Conservation (phyloP, 1,284 basidiomycete genomes). For the Stereum hirsutum region DNA sequence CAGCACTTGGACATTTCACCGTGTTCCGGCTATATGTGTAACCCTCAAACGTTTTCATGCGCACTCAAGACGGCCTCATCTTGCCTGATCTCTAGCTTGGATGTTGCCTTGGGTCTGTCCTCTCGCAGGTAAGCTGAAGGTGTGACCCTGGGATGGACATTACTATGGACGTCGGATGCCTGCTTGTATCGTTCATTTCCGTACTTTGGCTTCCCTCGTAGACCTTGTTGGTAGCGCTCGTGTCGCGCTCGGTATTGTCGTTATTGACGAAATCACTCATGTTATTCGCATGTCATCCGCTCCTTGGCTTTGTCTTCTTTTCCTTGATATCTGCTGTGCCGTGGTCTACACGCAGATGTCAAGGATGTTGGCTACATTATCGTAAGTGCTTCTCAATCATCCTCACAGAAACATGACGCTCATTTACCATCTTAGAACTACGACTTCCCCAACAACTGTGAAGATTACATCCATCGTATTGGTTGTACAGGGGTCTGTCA, state of each 20-base stretch:
- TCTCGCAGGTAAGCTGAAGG: constrained; percentile 21
- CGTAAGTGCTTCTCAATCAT: constrained; percentile 37
- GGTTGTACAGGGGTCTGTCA: constrained; percentile 74
- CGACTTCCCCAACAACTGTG: constrained; percentile 95
- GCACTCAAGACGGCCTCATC: no score
- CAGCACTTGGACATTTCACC: constrained; percentile 20
- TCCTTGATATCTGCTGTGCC: constrained; percentile 23
- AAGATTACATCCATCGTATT: constrained; percentile 92
- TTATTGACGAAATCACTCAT: constrained; percentile 48
- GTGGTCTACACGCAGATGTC: constrained; percentile 61
- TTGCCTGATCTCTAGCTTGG: constrained; percentile 45
- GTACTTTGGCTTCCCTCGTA: constrained; percentile 19
- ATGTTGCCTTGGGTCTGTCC: constrained; percentile 25
- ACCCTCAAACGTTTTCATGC: constrained; percentile 26
- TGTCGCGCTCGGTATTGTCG: constrained; percentile 25
- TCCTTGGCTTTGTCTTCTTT: constrained; percentile 19
- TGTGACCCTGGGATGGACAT: constrained; percentile 27
- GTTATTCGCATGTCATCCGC: constrained; percentile 14
- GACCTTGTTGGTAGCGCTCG: constrained; percentile 48
- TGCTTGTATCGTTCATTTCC: no score
- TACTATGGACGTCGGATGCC: no score
- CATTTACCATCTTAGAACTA: no score
- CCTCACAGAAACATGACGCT: constrained; percentile 6
- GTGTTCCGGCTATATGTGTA: constrained; percentile 26
- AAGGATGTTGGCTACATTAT: constrained; percentile 93